Percentiles rank a stretch among this genome's conserved stretches.
These are phyloP conservation scores for Magnusiomyces suaveolens DNA, from an alignment of 1,139 yeast genomes.

Conservation along the genomic window DNA sequence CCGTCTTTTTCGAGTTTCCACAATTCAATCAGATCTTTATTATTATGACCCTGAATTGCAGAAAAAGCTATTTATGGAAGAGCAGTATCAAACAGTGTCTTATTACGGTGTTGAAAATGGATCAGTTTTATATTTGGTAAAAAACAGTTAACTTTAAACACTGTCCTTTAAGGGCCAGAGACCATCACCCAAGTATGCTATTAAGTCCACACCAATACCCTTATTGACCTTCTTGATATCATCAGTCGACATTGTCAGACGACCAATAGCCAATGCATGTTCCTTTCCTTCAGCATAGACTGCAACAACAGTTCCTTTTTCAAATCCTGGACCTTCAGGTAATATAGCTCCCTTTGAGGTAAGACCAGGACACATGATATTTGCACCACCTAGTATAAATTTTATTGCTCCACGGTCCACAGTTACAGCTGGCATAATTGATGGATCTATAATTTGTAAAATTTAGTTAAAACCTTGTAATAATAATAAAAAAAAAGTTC, in stretches of 20 bases:
- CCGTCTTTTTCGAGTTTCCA: slow-evolving; percentile 8
- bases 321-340: slow-evolving; percentile 55
- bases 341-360: slow-evolving; percentile 82
- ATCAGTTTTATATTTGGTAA: not conserved
- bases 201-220: slow-evolving; percentile 81
- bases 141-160: slow-evolving; percentile 5
- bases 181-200: slow-evolving; percentile 86
- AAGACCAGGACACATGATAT: slow-evolving; percentile 95
- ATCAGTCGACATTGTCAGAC: slow-evolving; percentile 76
- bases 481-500: not conserved
- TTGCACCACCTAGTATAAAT: slow-evolving; percentile 88
- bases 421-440: slow-evolving; percentile 70
- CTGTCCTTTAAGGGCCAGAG: slow-evolving; percentile 28
- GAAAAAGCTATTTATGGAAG: slow-evolving; percentile 6
- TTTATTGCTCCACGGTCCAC: slow-evolving; percentile 97
- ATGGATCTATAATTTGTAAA: slow-evolving; percentile 37
- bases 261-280: slow-evolving; percentile 82
- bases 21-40: slow-evolving; percentile 13
- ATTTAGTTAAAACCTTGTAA: not conserved
- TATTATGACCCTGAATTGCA: slow-evolving; percentile 16
- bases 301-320: slow-evolving; percentile 61
- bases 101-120: not conserved
- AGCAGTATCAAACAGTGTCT: not conserved
- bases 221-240: slow-evolving; percentile 78
- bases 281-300: slow-evolving; percentile 92